A percentile compares a stretch with the other conserved stretches of the same genome.
Conservation (phyloP, 495 filamentous ascomycete species). For the Entonaema liquescens region DNA sequence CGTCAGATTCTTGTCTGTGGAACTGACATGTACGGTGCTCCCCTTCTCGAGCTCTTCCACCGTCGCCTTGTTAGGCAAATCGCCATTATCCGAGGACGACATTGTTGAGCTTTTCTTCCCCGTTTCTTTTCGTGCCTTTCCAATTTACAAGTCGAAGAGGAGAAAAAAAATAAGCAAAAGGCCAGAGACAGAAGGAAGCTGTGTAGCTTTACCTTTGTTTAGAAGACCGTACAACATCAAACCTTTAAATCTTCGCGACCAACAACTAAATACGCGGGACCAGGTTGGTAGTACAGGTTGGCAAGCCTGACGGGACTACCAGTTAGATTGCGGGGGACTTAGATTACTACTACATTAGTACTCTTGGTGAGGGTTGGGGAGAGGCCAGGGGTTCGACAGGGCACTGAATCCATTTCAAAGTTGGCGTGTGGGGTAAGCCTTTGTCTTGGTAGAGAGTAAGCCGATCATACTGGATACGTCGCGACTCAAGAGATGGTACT, state of each 20-base stretch:
- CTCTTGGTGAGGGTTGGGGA: constrained; percentile 11
- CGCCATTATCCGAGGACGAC: constrained; percentile 33
- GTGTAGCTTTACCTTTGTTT: constrained; percentile 11
- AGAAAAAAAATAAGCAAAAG: neutral
- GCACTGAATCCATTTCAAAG: constrained; percentile 17
- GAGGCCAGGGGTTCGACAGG: constrained; percentile 18
- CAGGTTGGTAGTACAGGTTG: neutral
- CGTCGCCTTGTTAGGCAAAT: constrained; percentile 30
- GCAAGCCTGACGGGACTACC: neutral
- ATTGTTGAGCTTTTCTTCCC: constrained; percentile 6
- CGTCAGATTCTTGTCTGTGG: constrained; percentile 42
- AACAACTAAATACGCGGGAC: constrained; percentile 21
- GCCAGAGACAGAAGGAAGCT: constrained; percentile 8
- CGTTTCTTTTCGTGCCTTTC: constrained; percentile 2
- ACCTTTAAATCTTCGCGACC: constrained; percentile 29
- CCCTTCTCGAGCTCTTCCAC: constrained; percentile 42
- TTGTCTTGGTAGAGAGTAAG: constrained; percentile 36
- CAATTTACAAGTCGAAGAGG: neutral
- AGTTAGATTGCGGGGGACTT: constrained; percentile 32
- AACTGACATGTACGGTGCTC: constrained; percentile 21
- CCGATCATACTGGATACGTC: constrained; percentile 17
- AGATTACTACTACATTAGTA: constrained; percentile 38
- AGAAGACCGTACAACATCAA: constrained; percentile 10
- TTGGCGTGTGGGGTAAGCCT: constrained; percentile 36
- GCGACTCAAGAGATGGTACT: constrained; percentile 16